Conservation (phyloP, 140 eudicot genomes). For the Bidens hawaiensis region DNA sequence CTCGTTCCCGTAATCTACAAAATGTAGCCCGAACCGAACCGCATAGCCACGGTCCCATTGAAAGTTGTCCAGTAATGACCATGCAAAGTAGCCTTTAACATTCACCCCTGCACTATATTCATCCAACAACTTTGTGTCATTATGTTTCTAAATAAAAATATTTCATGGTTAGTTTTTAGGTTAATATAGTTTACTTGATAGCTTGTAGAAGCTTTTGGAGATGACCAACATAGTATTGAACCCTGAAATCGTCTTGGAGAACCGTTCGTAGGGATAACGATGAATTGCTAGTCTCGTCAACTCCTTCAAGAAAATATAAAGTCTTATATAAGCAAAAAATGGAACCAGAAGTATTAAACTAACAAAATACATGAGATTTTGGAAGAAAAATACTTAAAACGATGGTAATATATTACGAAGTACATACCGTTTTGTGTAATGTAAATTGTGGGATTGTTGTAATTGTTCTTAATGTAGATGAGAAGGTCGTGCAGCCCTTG, state of each 20-base stretch:
- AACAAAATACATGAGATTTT: no score
- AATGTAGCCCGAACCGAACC: slow-evolving; percentile 49
- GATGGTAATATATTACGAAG: no score
- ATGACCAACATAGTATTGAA: slow-evolving; percentile 41
- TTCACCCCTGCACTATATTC: slow-evolving; percentile 48
- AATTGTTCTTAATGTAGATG: slow-evolving; percentile 45
- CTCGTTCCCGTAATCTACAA: slow-evolving; percentile 43
- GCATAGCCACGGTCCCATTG: slow-evolving; percentile 62
- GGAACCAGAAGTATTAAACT: no score
- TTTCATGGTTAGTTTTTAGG: background rate
- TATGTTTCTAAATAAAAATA: background rate
- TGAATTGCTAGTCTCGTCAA: slow-evolving; percentile 48
- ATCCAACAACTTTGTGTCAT: slow-evolving; percentile 13
- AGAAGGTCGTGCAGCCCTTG: slow-evolving; percentile 51
- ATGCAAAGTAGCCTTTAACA: slow-evolving; percentile 58
- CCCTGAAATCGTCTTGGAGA: slow-evolving; percentile 43
- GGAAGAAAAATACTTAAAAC: no score
- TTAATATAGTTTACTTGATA: slow-evolving; percentile 33
- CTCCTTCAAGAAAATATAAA: slow-evolving; percentile 22
- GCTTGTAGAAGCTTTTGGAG: slow-evolving; percentile 35
- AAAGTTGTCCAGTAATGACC: slow-evolving; percentile 60
- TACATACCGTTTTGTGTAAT: slow-evolving; percentile 56
- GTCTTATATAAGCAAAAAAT: no score
- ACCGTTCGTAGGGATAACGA: slow-evolving; percentile 37
- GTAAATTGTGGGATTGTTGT: slow-evolving; percentile 52